These are phyloP conservation scores for Soucietia sequanensis DNA, from an alignment of 805 yeast species.

Conservation along the genomic window DNA sequence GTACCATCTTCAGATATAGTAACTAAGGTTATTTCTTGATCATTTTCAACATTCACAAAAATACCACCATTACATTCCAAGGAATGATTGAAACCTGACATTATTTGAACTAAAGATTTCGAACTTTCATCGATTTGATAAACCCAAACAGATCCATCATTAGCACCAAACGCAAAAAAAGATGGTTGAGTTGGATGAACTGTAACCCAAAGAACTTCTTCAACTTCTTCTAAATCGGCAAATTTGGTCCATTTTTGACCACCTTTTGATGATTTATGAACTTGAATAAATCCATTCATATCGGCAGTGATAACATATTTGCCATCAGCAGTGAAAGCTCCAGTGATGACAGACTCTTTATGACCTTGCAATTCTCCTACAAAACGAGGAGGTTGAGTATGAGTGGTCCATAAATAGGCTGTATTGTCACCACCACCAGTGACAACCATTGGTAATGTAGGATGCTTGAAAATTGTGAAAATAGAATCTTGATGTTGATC, in stretches of 20 bases:
- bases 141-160: constrained; percentile 93
- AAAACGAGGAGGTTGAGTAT: constrained; percentile 76
- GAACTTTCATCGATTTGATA: constrained; percentile 62
- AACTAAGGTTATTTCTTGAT: constrained; percentile 61
- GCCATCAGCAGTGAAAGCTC: constrained; percentile 84
- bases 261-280: constrained; percentile 67
- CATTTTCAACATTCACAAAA: constrained; percentile 64
- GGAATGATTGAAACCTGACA: constrained; percentile 80
- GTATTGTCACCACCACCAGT: constrained; percentile 94
- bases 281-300: constrained; percentile 84
- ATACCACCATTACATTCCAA: constrained; percentile 77
- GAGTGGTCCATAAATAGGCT: constrained; percentile 91
- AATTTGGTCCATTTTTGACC: constrained; percentile 81
- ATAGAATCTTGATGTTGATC: constrained; percentile 89
- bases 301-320: constrained; percentile 83
- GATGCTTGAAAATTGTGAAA: constrained; percentile 79
- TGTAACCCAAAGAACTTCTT: constrained; percentile 82
- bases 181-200: constrained; percentile 73
- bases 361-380: constrained; percentile 78
- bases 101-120: constrained; percentile 57
- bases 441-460: constrained; percentile 78
- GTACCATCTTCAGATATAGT: constrained; percentile 85
- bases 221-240: constrained; percentile 79
- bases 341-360: constrained; percentile 83
- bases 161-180: constrained; percentile 87